Percentiles rank a stretch among this genome's conserved stretches.
These are phyloP conservation scores for Tephrocybe sp. DNA, from an alignment of 768 basidiomycete species.

Conservation along the genomic window DNA sequence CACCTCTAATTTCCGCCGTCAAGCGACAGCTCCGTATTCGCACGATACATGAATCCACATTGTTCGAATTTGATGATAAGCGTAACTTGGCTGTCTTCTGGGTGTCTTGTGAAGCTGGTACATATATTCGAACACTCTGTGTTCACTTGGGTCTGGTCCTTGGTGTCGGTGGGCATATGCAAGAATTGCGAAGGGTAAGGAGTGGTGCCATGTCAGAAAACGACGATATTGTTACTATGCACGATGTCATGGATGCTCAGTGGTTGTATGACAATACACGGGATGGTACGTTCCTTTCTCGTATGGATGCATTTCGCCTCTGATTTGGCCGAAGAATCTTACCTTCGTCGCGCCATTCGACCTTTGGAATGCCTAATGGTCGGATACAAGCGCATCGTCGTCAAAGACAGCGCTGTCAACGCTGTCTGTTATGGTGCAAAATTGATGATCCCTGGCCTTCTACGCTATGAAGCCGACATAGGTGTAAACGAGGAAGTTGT, in stretches of 20 bases:
- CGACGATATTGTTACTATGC: constrained; percentile 99
- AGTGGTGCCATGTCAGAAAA: constrained; percentile 97
- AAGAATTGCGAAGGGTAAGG: constrained; percentile 92
- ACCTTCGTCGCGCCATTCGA: constrained; percentile 91
- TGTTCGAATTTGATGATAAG: constrained; percentile 97
- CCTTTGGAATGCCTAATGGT: constrained; percentile 93
- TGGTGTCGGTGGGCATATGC: constrained; percentile 99
- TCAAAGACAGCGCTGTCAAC: constrained; percentile 98
- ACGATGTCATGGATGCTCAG: constrained; percentile 98
- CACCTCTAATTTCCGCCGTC: constrained; percentile 97
- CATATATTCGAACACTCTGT: constrained; percentile 94
- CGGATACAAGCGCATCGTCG: constrained; percentile 98
- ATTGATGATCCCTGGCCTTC: constrained; percentile 97
- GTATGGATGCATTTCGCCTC: not conserved
- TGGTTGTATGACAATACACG: constrained; percentile 98
- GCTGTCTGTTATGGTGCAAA: constrained; percentile 99
- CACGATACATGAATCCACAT: constrained; percentile 94
- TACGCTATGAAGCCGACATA: constrained; percentile 96
- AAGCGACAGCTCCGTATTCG: constrained; percentile 97
- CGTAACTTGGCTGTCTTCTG: constrained; percentile 96
- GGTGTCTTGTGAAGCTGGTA: constrained; percentile 98
- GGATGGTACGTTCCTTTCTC: constrained; percentile 61
- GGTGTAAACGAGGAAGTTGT: constrained; percentile 95
- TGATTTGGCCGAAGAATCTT: constrained; percentile 66
- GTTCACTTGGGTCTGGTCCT: constrained; percentile 93